These are phyloP conservation scores for Lipomyces spencermartinsiae DNA, from an alignment of 805 yeast genomes.

Conservation along the genomic window DNA sequence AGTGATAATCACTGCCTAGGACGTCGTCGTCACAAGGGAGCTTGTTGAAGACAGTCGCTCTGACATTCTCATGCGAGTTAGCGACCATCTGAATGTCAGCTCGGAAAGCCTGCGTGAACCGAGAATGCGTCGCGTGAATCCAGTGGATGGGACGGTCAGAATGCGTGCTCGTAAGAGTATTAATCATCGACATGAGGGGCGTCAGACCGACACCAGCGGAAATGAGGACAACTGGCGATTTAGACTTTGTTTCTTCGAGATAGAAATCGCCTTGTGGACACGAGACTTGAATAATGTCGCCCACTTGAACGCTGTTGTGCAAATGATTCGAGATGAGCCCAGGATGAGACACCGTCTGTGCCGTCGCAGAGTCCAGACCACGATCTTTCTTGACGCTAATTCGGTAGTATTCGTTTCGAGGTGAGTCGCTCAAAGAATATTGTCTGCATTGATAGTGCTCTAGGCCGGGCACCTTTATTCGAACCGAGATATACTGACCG, in stretches of 20 bases:
- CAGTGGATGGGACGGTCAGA: no score
- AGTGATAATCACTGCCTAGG: neutral
- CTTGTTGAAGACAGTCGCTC: neutral
- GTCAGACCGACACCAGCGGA: constrained; percentile 23
- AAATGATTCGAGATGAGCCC: constrained; percentile 13
- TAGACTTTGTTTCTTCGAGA: neutral
- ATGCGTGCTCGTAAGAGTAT: neutral
- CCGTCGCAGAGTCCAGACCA: neutral
- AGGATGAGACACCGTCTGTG: neutral
- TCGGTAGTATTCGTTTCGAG: constrained; percentile 9
- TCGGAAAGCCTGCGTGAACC: no score
- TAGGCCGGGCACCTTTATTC: constrained; percentile 1
- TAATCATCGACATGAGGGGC: constrained; percentile 13
- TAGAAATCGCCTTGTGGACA: constrained; percentile 6
- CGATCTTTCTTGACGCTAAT: constrained; percentile 9
- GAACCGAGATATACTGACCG: constrained; percentile 54
- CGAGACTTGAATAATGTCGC: constrained; percentile 8
- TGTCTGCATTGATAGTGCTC: constrained; percentile 8
- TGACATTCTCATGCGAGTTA: neutral
- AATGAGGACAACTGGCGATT: neutral
- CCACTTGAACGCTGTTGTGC: constrained; percentile 12
- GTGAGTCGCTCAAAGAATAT: constrained; percentile 13
- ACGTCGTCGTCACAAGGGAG: neutral
- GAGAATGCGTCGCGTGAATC: no score
- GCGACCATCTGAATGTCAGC: neutral